phyloP scores from a whole-genome alignment of 768 basidiomycete species.

The Dentipellis sp. region DNA sequence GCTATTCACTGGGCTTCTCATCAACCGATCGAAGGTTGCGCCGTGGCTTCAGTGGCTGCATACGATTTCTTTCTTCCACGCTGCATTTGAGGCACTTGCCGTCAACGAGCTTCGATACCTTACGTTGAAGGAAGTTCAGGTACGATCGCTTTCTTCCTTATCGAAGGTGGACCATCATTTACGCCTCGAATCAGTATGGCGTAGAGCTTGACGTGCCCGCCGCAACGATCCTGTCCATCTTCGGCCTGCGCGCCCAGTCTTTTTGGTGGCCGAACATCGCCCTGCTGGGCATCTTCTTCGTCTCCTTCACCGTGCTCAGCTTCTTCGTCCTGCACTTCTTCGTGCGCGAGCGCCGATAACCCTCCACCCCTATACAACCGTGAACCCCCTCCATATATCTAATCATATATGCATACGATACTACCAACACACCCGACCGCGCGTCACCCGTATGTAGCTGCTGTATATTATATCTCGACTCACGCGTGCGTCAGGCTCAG shows the following conservation, averaged over 20 bases:
- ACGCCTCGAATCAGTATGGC: constrained; percentile 56
- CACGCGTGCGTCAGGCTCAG: background rate
- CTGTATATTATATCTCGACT: background rate
- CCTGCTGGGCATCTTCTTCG: constrained; percentile 80
- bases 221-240: constrained; percentile 89
- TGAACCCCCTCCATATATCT: background rate
- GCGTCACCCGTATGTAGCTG: background rate
- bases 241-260: constrained; percentile 88
- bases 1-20: constrained; percentile 89
- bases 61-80: constrained; percentile 95
- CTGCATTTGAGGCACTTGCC: constrained; percentile 94
- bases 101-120: constrained; percentile 95
- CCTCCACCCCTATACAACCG: background rate
- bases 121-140: constrained; percentile 85
- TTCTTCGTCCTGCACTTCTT: constrained; percentile 79
- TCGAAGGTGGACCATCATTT: background rate
- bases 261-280: constrained; percentile 99
- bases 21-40: constrained; percentile 84
- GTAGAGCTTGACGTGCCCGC: constrained; percentile 95
- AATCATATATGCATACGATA: background rate
- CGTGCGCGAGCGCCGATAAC: constrained; percentile 69
- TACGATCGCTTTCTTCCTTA: constrained; percentile 19
- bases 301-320: constrained; percentile 64
- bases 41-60: constrained; percentile 76
- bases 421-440: constrained; percentile 1